Evolutionary conservation across 495 filamentous ascomycete species (phyloP).

Genomic region (Haplographium delicatum): DNA sequence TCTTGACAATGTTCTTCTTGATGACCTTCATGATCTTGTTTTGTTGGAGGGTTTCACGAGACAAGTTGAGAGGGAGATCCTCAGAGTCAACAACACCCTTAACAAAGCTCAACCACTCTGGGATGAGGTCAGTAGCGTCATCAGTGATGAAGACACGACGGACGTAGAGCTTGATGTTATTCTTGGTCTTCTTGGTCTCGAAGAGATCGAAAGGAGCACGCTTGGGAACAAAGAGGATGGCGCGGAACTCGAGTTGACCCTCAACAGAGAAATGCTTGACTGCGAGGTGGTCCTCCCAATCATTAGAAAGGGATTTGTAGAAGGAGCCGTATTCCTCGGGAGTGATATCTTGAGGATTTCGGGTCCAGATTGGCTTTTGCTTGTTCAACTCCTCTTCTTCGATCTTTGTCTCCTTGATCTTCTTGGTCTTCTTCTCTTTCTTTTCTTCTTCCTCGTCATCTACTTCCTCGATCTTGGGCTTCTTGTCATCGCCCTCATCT

Average conservation of each 20-base stretch:
- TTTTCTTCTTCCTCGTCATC: slow-evolving; percentile 81
- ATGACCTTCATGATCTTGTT: slow-evolving; percentile 99
- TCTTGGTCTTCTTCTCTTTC: slow-evolving; percentile 96
- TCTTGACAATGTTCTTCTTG: slow-evolving; percentile 99
- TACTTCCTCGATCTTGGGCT: slow-evolving; percentile 81
- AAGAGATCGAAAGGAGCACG: slow-evolving; percentile 99
- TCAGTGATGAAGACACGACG: slow-evolving; percentile 99
- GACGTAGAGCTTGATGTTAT: slow-evolving; percentile 99
- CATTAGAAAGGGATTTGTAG: slow-evolving; percentile 99
- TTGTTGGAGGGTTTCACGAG: slow-evolving; percentile 99
- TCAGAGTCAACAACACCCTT: slow-evolving; percentile 99
- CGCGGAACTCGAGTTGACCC: slow-evolving; percentile 99
- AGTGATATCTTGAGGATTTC: slow-evolving; percentile 93
- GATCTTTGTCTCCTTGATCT: slow-evolving; percentile 95
- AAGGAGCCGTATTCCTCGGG: slow-evolving; percentile 96
- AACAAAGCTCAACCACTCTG: slow-evolving; percentile 98
- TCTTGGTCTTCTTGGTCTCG: slow-evolving; percentile 99
- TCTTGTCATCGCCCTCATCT: slow-evolving; percentile 58
- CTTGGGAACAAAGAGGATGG: slow-evolving; percentile 99
- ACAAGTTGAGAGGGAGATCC: slow-evolving; percentile 97
- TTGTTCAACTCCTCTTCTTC: slow-evolving; percentile 99
- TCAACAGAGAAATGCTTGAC: slow-evolving; percentile 99
- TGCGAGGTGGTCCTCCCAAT: slow-evolving; percentile 98
- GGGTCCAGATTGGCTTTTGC: slow-evolving; percentile 99
- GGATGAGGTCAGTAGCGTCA: slow-evolving; percentile 97